Evolutionary conservation across 441 rosid genomes (phyloP), one percentile per base, ranked within the genome.

Genomic region (Hura crepitans): DNA sequence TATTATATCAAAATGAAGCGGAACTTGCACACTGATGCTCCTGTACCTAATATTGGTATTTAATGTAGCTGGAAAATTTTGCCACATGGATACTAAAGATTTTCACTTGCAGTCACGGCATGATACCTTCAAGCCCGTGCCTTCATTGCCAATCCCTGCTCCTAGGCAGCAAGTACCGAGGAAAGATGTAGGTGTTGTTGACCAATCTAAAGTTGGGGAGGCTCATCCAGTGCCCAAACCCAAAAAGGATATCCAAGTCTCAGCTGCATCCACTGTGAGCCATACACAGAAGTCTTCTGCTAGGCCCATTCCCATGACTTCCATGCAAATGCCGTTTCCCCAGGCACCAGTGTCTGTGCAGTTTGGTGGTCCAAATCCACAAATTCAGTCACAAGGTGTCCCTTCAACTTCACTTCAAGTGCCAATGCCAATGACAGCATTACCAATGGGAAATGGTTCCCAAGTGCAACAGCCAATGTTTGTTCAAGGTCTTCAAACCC

Each of bases 381-480:
- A 81, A 66, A 86, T 89, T 54, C 98, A 87, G 83, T 77, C 98
- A 35, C 97, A 90, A 68, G 84, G 82, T 60, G 83, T 86, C 59
- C 59, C 89, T 4, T 80, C 87, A 51, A 31, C 82, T 65, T 79
- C 98, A 13, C 85, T 81, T 79, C 99, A 88, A 78, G 75, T 90
- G 87, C 92, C 93, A 20, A 78, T 96, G 75, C 85, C 84, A 23
- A 82, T 92, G 79, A 80, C 87, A 50, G 83, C 84, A 50, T 80
- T 90, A 68, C 78, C 90, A 22, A 80, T 89, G 83, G 92, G 86
- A 58, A 92, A 74, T 83, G 81, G 87, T 70, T 85, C 89, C 37
- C 99, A 87, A 75, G 85, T 90, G 66, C 97, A 81, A 77, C 97
- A 75, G 76, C 90, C 88, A 71, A 75, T 93, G 78, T 93, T 76